Evolutionary conservation across 2,329 filamentous ascomycete species (phyloP).

Genomic region (Fusarium clavum): DNA sequence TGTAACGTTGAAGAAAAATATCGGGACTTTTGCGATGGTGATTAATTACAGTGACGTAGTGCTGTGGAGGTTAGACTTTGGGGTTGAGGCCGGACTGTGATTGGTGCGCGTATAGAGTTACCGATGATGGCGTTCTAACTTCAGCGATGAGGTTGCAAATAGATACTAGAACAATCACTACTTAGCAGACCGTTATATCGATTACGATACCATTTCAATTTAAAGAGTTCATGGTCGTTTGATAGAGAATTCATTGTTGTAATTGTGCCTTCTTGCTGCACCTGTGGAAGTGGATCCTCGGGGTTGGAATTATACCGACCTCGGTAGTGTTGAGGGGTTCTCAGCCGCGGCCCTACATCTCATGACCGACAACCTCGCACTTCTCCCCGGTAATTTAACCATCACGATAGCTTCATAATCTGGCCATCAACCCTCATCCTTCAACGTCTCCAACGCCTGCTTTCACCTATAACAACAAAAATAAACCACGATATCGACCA

Average conservation of each 20-base stretch:
- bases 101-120: slow-evolving; percentile 10
- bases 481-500: too few relatives aligned
- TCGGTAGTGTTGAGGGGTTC: slow-evolving; percentile 16
- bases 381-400: neutral
- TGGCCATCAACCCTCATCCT: too few relatives aligned
- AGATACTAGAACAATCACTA: too few relatives aligned
- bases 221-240: too few relatives aligned
- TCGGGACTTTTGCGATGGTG: slow-evolving; percentile 5
- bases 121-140: neutral
- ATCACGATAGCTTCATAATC: slow-evolving; percentile 21
- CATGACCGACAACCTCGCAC: slow-evolving; percentile 1
- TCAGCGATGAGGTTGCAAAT: neutral
- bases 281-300: neutral
- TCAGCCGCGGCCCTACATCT: neutral
- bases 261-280: neutral
- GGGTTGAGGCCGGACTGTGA: neutral
- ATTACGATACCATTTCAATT: too few relatives aligned
- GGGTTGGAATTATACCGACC: slow-evolving; percentile 1
- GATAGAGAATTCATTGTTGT: too few relatives aligned
- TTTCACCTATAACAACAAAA: too few relatives aligned
- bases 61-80: neutral
- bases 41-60: slow-evolving; percentile 22
- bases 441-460: too few relatives aligned
- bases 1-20: slow-evolving; percentile 26
- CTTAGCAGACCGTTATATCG: too few relatives aligned